phyloP scores from a whole-genome alignment of 148 eudicot species.

The Cornus kousa region DNA sequence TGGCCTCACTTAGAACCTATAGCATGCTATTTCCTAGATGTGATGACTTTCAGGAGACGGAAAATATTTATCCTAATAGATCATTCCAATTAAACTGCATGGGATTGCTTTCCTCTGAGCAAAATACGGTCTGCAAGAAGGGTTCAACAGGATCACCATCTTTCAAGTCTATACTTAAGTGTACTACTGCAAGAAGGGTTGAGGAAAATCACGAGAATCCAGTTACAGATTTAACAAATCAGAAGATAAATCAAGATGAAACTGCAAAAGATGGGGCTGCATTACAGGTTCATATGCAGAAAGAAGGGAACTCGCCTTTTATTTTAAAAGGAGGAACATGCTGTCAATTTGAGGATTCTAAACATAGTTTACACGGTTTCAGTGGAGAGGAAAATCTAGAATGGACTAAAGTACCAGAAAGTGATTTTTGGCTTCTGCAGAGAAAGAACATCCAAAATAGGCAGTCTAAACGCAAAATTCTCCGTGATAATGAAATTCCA shows the following conservation, averaged over 20 bases:
- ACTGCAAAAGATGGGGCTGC: conserved; percentile 32
- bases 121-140: conserved; percentile 15
- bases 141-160: conserved; percentile 6
- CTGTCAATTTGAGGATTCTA: conserved; percentile 35
- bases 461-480: conserved; percentile 20
- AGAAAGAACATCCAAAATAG: conserved; percentile 25
- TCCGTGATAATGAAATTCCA: conserved; percentile 26
- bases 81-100: conserved; percentile 19
- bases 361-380: conserved; percentile 23
- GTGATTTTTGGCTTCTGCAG: conserved; percentile 15
- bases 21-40: conserved; percentile 32
- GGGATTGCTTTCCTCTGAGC: conserved; percentile 20
- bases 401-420: conserved; percentile 23
- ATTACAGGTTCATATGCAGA: conserved; percentile 21
- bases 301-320: conserved; percentile 28
- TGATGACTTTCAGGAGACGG: conserved; percentile 19
- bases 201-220: conserved; percentile 22
- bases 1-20: conserved; percentile 50
- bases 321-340: conserved; percentile 29
- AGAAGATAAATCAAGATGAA: conserved; percentile 15
- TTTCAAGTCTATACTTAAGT: conserved; percentile 12
- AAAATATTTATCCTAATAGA: conserved; percentile 16
- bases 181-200: conserved; percentile 17
- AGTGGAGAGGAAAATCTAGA: conserved; percentile 24
- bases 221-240: conserved; percentile 4